A percentile compares a stretch with the other conserved stretches of the same genome.
Evolutionary conservation across 192 early-diverging fungal species (phyloP).

Genomic region (Mortierella hygrophila): DNA sequence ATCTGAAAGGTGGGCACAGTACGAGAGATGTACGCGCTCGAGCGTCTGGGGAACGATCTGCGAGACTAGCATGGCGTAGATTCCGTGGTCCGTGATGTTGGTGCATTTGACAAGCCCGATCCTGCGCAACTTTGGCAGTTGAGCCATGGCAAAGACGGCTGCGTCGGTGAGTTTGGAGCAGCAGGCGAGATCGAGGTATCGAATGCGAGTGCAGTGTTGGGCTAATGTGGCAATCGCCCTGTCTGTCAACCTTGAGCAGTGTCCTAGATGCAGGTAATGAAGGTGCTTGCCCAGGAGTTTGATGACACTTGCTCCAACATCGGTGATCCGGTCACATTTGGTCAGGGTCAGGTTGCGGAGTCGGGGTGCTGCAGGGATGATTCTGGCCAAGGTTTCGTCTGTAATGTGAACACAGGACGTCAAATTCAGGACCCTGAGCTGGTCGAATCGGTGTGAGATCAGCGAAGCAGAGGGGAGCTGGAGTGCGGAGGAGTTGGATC

Average conservation of each 20-base stretch:
- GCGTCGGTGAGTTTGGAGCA: conserved; percentile 66
- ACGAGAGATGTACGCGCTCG: conserved; percentile 70
- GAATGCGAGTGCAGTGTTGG: conserved; percentile 62
- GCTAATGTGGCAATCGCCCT: conserved; percentile 62
- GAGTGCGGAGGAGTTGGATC: conserved; percentile 5
- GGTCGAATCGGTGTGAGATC: conserved; percentile 52
- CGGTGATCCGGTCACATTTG: conserved; percentile 68
- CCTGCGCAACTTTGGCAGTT: conserved; percentile 65
- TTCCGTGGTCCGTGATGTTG: conserved; percentile 68
- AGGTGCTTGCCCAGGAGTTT: conserved; percentile 65
- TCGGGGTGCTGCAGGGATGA: conserved; percentile 65
- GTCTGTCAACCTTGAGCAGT: conserved; percentile 67
- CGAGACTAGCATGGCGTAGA: conserved; percentile 62
- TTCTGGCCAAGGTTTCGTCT: conserved; percentile 59
- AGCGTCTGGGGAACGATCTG: conserved; percentile 58
- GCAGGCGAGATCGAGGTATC: conserved; percentile 70
- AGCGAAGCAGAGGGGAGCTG: conserved; percentile 2
- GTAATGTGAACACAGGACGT: conserved; percentile 60
- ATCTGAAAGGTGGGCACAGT: conserved; percentile 65
- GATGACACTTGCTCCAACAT: conserved; percentile 61
- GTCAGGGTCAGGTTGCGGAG: conserved; percentile 67
- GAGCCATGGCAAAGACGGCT: conserved; percentile 64
- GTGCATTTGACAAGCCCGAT: conserved; percentile 72
- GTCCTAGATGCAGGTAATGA: conserved; percentile 71
- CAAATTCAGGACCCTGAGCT: conserved; percentile 67